Evolutionary conservation across 208 protist genomes (phyloP), one percentile per base, ranked within the genome.

Genomic region (Crithidia expoeki): DNA sequence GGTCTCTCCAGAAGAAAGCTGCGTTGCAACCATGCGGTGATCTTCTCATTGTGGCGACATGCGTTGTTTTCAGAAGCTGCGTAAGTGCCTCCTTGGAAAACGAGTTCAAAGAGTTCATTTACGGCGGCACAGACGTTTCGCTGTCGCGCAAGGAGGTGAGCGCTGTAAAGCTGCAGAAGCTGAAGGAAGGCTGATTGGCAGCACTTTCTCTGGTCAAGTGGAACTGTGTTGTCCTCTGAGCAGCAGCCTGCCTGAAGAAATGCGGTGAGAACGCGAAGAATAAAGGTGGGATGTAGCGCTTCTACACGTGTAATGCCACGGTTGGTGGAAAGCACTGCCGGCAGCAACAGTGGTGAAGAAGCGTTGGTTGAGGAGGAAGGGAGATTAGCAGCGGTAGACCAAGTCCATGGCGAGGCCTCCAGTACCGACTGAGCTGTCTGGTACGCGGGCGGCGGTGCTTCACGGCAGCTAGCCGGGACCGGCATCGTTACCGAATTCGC

Each of bases 301-400:
- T 68, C 74, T 4, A 79, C 36, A 25, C 74, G 74, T 11, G 60
- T 52, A 10, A 79, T 27, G 2, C 74, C 66, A 5, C 49, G 27
- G 1, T 23, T 28, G 10, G 52, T 57, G 19, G 28, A 21, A 5
- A 79, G 53, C 17, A 72, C 65, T 17, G 57, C 7, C 1, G 73
- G 73, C 21, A 72, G 65, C 3, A 67, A 44, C 19, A 17, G 27
- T 27, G 21, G 9, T n/a, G 60, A 36, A 33, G 51, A 33, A 1
- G 51, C n/a, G n/a, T 57, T 38, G 17, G 28, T 25, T 16, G 42
- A 7, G 19, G 36, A 33, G 6, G 25, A 27, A 40, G 60, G 42
- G 17, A 38, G 46, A 40, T 11, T 23, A 11, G 21, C 36, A 33
- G 36, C 32, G 21, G 40, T 16, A 17, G 58, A n/a, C 10, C 16